These are phyloP conservation scores for Bifiguratus adelaidae DNA, from an alignment of 192 early-diverging fungal species.

Conservation along the genomic window DNA sequence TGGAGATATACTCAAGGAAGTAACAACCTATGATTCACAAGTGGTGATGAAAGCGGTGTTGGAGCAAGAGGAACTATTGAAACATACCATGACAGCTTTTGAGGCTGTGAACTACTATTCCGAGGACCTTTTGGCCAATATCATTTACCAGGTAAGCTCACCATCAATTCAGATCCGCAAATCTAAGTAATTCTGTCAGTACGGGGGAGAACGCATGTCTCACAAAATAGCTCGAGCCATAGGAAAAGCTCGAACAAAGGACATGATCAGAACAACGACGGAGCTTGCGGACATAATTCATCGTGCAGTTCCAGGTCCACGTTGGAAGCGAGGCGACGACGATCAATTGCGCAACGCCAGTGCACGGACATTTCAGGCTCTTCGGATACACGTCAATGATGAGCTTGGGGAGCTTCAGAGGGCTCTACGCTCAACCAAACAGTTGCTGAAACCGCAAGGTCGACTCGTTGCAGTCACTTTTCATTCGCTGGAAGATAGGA, in stretches of 20 bases:
- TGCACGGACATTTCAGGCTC: conserved; percentile 41
- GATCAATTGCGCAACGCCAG: conserved; percentile 41
- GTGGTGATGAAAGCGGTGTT: conserved; percentile 4
- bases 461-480: conserved; percentile 54
- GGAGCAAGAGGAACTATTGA: conserved; percentile 9
- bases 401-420: conserved; percentile 38
- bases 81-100: conserved; percentile 43
- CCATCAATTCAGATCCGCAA: too few relatives aligned
- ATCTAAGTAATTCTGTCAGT: too few relatives aligned
- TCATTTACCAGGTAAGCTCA: conserved; percentile 33
- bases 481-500: conserved; percentile 64
- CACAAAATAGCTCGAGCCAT: conserved; percentile 52
- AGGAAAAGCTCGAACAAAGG: conserved; percentile 29
- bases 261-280: conserved; percentile 40
- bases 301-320: conserved; percentile 30
- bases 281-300: conserved; percentile 42
- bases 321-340: conserved; percentile 19
- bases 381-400: conserved; percentile 65
- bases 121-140: conserved; percentile 43
- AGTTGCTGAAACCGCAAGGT: conserved; percentile 37
- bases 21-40: too few relatives aligned
- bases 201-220: conserved; percentile 56
- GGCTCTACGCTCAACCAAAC: conserved; percentile 37
- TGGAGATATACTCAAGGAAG: too few relatives aligned
- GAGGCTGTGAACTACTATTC: conserved; percentile 53